Base-by-base conservation (phyloP, 2,329 filamentous ascomycete species). In the Pseudomassariella vexata region DNA sequence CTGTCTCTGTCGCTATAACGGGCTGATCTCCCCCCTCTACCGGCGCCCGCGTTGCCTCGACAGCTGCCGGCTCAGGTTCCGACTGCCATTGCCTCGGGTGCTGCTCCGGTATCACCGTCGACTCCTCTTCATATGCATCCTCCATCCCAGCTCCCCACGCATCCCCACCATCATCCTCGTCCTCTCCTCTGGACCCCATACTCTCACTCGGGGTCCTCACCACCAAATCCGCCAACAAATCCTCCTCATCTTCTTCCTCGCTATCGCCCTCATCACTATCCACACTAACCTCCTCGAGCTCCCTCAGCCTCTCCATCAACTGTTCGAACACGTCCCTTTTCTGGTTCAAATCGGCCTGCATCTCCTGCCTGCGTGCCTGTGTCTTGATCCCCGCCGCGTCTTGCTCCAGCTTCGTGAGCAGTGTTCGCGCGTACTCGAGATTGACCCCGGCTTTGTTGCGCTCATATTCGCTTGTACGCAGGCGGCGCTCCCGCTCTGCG, bases 371-470 rank as follows among this genome's bases (percentile, higher is more conserved):
- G 37, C 72, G 73, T 5, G 66, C 55, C 35, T 71, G 70, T 19
- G 71, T 61, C 51, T 79, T 79, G 40, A 79, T 60, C n/a, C 58
- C 63, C 10, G 74, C 57, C 5, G 76, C 70, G 45, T 83, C 76
- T 46, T 85, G 82, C 53, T 88, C 85, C 24, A 87, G 70, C 37
- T 71, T 78, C 14, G 81, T 71, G 35, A 89, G 73, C 19, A 85
- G 68, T 1, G 68, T 70, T 24, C 79, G 76, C 14, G 85, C 84
- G 52, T 84, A 76, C 44, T 83, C 74, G 39, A 90, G 65, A 48
- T 87, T 89, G 76, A 69, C 66, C 43, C 60, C 61, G 19, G 70
- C 66, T 47, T 73, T 76, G 41, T 70, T 68, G 38, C 84, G 70
- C 59, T 86, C 82, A 48, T 77, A 81, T 48, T 74, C 76, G 44